Base-by-base conservation (phyloP, 306 rosid species). In the Malus sieversii region DNA sequence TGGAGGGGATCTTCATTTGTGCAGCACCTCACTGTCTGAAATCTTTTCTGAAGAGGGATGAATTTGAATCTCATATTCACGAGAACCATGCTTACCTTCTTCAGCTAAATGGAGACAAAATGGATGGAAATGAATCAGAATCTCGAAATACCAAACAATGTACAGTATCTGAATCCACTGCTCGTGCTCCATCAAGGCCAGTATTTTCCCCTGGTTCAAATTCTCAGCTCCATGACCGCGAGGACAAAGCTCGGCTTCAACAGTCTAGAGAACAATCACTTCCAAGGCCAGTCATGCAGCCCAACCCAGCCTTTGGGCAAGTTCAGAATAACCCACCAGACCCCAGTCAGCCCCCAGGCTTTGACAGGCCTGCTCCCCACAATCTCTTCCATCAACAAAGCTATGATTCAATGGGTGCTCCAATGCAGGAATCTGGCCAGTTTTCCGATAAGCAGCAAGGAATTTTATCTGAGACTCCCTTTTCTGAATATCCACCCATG, bases 21-120 rank as follows among this genome's bases (percentile, higher is more conserved):
- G 99, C 97, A 46, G 99, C 98, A 62, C 98, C 98, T 73, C 99
- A 96, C 74, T 96, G 99, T 84, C 97, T 92, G 63, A 96, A 89
- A 80, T 88, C 99, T 73, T 96, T 96, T 84, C 71, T 96, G 71
- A 92, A 89, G 86, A 83, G 84, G 81, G 64, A 80, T 67, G 98
- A 96, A 13, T 92, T 96, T 78, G 99, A 96, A 80, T 83, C 91
- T 84, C 99, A 96, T 74, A 92, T 96, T 75, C 92, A 92, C 1
- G 96, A 85, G 82, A 86, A 45, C 70, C 99, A 96, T 7, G 72
- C 87, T 23, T 82, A 88, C 82, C 98, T 96, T 73, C 91, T 96
- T 73, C 88, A 80, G 75, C 84, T 91, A 77, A 90, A 89, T 84
- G 84, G 82, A 11, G 98, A 89, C 30, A 96, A 86, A 80, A 90